Evolutionary conservation across 768 basidiomycete species (phyloP), one percentile per base, ranked within the genome.

Genomic region (Xerocomellus amylosporus): DNA sequence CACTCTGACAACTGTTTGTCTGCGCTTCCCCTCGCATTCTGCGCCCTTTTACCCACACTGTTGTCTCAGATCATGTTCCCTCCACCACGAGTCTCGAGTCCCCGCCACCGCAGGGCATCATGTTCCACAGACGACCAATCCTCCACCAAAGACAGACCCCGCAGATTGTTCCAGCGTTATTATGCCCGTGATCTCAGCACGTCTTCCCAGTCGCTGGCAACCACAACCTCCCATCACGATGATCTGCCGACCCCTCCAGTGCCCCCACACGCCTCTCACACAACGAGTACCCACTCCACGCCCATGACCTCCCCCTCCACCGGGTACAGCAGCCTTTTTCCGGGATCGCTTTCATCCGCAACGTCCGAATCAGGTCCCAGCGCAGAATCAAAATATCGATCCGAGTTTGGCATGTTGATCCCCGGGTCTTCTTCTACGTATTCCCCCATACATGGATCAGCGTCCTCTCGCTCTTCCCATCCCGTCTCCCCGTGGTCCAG

Each of bases 271-370:
- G 34, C 51, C 9, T 36, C 51, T 24, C 56, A 46, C 7, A 28
- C 42, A 1, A 71, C 42, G 1, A 68, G 69, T 31, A 2, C 54
- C 10, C 61, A 66, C 0, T 69, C 68, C 3, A 68, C 68, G 0
- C 68, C 70, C 4, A 47, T 59, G 40, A 70, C 63, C 0, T 64
- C 68, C 0, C 58, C 65, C 1, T 69, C 67, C 8, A 70, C 61
- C 1, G 63, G 31, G 3, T 49, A 58, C 49, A 61, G 59, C 38
- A 67, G 58, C 34, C 40, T 54, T 1, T 58, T 71, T 15, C 54
- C 58, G 0, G 46, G 55, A 7, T 63, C 69, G 0, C 54, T 58
- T 9, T 67, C 67, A 4, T 69, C 63, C 26, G 55, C 56, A 12
- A 60, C 67, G 0, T 70, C 68, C 46, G 70, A 68, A 12, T 69